These are phyloP conservation scores for Sindora glabra DNA, from an alignment of 306 rosid genomes.

Conservation along the genomic window DNA sequence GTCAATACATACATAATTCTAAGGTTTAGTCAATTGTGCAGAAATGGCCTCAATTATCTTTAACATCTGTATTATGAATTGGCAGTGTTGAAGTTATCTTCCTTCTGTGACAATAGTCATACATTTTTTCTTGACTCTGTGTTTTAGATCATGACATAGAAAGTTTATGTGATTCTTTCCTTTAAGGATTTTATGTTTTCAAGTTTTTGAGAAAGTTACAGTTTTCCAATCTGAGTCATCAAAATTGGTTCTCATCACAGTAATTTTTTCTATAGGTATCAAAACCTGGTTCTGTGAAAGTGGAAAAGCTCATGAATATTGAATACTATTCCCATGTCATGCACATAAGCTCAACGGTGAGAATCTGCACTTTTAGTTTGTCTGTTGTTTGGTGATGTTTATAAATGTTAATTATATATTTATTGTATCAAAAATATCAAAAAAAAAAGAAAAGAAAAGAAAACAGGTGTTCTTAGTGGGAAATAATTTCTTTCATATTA, in stretches of 20 bases:
- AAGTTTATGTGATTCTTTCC: not conserved
- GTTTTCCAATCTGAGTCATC: not conserved
- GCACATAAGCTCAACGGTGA: constrained; percentile 95
- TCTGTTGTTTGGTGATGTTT: not conserved
- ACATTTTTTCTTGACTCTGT: not conserved
- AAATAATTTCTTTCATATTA: too few relatives aligned
- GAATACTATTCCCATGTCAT: constrained; percentile 87
- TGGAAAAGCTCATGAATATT: constrained; percentile 65
- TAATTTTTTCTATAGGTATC: constrained; percentile 48
- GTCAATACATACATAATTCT: not conserved
- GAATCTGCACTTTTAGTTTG: constrained; percentile 1
- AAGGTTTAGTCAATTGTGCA: not conserved
- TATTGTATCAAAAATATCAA: too few relatives aligned
- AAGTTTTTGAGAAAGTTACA: not conserved
- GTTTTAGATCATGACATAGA: not conserved
- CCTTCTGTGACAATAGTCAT: not conserved
- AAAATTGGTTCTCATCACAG: constrained; percentile 16
- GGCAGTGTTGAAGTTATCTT: not conserved
- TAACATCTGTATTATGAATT: not conserved
- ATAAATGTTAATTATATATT: too few relatives aligned
- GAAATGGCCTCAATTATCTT: not conserved
- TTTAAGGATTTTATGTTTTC: not conserved
- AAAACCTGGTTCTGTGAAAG: constrained; percentile 62
- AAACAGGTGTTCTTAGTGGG: too few relatives aligned
- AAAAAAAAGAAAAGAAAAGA: too few relatives aligned